These are phyloP conservation scores for Salix caprea DNA, from an alignment of 345 rosid species.

Conservation along the genomic window DNA sequence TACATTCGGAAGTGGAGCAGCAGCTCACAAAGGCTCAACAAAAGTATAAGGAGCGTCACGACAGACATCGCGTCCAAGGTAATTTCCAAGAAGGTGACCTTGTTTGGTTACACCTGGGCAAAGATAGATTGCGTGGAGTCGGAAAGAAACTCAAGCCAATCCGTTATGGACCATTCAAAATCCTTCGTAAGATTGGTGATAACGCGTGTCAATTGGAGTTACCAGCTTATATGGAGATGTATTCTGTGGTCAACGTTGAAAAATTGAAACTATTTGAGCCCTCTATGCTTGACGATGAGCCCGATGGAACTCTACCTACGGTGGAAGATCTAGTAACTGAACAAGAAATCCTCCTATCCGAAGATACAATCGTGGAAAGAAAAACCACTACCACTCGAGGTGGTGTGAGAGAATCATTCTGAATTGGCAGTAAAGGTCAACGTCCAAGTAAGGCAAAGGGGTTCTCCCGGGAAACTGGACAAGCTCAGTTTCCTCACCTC, in stretches of 20 bases:
- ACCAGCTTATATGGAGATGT: neutral
- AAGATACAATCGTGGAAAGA: neutral
- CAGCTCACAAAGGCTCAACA: neutral
- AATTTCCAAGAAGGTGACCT: neutral
- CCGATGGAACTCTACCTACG: neutral
- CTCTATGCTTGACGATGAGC: neutral
- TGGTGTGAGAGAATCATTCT: neutral
- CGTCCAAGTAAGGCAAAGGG: neutral
- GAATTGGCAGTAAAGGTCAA: neutral
- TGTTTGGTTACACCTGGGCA: neutral
- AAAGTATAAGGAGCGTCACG: neutral
- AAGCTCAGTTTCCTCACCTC: neutral
- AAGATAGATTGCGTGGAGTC: neutral
- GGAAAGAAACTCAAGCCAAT: neutral
- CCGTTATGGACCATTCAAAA: neutral
- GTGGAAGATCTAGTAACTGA: no score
- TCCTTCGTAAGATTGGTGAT: neutral
- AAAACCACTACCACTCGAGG: neutral
- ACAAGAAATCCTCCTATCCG: neutral
- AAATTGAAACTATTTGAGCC: neutral
- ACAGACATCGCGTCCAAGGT: neutral
- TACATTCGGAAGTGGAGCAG: neutral
- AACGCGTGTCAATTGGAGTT: neutral
- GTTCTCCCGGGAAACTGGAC: neutral
- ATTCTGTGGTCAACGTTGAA: neutral